Base-by-base conservation (phyloP, 108 stramenopile genomes). In the Fragilariopsis cylindrus region DNA sequence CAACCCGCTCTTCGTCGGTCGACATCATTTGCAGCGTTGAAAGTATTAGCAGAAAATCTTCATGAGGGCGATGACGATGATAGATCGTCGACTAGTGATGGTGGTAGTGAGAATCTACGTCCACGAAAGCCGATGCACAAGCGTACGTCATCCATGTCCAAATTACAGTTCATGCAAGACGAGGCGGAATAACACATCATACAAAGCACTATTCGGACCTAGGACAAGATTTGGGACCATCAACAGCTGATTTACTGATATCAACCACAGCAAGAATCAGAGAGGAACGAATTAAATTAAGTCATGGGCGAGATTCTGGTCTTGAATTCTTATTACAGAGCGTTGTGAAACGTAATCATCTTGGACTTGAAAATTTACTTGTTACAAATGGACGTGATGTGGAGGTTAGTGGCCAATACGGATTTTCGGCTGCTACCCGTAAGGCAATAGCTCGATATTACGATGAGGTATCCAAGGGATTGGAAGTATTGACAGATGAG, bases 341-440 rank as follows among this genome's bases (percentile, higher is more conserved):
- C 7, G 86, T 96, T 1, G 84, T 93, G 46, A 97, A 97, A 81
- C 82, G 97, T 54, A 97, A 97, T 82, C 92, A 96, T 79, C 82
- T 97, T 9, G 87, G 85, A 41, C 71, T 96, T 43, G 95, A 97
- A 73, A 87, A 96, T 76, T 73, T 85, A 7, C 69, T 92, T 8
- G 83, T 88, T 16, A 79, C 87, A 48, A 89, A 93, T 84, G 88
- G 88, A 13, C 76, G 87, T 43, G 82, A 80, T 21, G 84, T 95
- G 12, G 87, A 88, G n/a, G 87, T 87, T 71, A 82, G 81, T 9
- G 92, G 92, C 30, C 83, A 84, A 65, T 82, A 91, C 72, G 81
- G 70, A 21, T 76, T 90, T 43, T 82, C 85, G 18, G 71, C 81
- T 57, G 80, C 75, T 45, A 85, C 95, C 3, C 76, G 91, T 55